Evolutionary conservation across 169 alveolate genomes (phyloP), one percentile per base, ranked within the genome.

Genomic region (Plasmodium vivax): DNA sequence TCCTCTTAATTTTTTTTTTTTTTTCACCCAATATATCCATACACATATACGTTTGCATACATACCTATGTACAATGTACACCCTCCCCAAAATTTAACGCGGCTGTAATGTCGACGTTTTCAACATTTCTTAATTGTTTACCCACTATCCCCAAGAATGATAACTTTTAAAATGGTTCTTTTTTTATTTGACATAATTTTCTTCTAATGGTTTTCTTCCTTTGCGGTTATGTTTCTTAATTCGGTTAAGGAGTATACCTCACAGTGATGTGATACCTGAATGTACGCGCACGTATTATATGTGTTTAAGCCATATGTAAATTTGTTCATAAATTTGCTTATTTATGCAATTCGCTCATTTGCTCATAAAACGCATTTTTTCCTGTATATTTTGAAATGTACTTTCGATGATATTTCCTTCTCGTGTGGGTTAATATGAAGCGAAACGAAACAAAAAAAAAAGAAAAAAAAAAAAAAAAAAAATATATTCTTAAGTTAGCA

Each of bases 91-190:
- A 23, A n/a, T 32, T 14, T 73, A 82, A 43, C 32, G 68, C 27
- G 38, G 23, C 68, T 9, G 83, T 38, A 82, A n/a, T 41, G 14
- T 80, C 14, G n/a, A 71, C 84, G 23, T 34, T 56, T 81, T 68
- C 7, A 27, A 34, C 43, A 2, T 5, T 81, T 45, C 38, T 43
- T 36, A 51, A 36, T 30, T 68, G 30, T 93, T 93, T 94, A 98
- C 99, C 99, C 99, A 97, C 99, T 98, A 96, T 99, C 99, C 34
- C 99, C 99, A 83, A 99, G 98, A 85, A 99, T 98, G 95, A 99
- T 98, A 73, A 98, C 99, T 97, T 99, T 99, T 82, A 98, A 97
- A 58, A 98, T 97, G 75, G 98, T 97, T 95, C 98, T 97, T 92
- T 97, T 97, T 95, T 90, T 90, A 80, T 80, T 90, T 90, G 94